A percentile compares a stretch with the other conserved stretches of the same genome.
Evolutionary conservation across 2,329 filamentous ascomycete genomes (phyloP).

Genomic region (Trichocomaceae sp.): DNA sequence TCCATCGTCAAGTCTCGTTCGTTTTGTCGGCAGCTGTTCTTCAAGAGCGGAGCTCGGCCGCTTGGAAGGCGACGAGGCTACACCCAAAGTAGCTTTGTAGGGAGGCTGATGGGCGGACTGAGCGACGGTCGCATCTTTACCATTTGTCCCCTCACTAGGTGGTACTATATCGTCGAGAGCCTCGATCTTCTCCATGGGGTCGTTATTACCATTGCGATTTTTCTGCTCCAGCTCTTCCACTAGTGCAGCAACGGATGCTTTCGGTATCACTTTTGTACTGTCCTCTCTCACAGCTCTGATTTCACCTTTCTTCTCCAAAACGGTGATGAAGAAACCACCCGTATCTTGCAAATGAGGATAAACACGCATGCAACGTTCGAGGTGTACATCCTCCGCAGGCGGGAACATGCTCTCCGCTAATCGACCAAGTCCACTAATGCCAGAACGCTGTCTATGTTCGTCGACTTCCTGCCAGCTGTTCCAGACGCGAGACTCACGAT

Average conservation of each 20-base stretch:
- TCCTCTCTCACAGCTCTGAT: conserved; percentile 71
- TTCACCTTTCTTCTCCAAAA: conserved; percentile 84
- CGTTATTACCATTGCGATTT: conserved; percentile 23
- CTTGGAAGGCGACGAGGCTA: conserved; percentile 24
- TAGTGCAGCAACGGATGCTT: conserved; percentile 34
- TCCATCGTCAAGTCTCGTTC: conserved; percentile 37
- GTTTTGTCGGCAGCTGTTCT: conserved; percentile 37
- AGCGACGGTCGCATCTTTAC: conserved; percentile 32
- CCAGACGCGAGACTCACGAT: conserved; percentile 74
- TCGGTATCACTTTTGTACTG: conserved; percentile 28
- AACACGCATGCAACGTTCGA: conserved; percentile 86
- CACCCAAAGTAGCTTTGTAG: conserved; percentile 27
- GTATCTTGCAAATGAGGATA: conserved; percentile 96
- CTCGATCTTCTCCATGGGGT: conserved; percentile 33
- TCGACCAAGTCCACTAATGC: conserved; percentile 59
- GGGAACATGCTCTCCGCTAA: conserved; percentile 82
- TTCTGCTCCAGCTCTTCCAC: conserved; percentile 30
- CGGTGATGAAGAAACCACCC: conserved; percentile 94
- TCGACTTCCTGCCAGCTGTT: conserved; percentile 76
- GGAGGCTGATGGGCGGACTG: conserved; percentile 28
- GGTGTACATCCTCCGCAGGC: conserved; percentile 57
- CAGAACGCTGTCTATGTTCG: conserved; percentile 55
- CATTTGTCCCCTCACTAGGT: conserved; percentile 24
- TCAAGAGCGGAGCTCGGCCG: conserved; percentile 29
- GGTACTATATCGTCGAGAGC: conserved; percentile 35